These are phyloP conservation scores for Agroathelia rolfsii DNA, from an alignment of 1,284 basidiomycete genomes.

Conservation along the genomic window DNA sequence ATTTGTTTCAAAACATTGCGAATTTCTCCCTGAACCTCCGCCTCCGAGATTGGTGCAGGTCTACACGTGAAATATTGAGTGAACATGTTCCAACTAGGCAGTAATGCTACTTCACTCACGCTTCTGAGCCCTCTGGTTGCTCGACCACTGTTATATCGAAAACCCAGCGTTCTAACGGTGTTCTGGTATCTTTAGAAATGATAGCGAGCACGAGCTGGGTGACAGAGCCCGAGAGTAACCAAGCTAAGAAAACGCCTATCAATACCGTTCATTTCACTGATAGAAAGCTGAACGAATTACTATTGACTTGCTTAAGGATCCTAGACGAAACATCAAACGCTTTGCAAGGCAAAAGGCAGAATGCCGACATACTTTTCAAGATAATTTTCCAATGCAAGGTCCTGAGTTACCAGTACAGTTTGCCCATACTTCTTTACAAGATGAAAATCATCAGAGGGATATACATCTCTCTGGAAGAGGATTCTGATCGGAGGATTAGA, in stretches of 20 bases:
- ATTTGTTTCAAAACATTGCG: slow-evolving; percentile 98
- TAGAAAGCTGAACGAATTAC: slow-evolving; percentile 34
- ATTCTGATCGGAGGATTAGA: slow-evolving; percentile 73
- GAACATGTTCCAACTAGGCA: too few species aligned
- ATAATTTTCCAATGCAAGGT: slow-evolving; percentile 88
- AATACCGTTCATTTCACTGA: slow-evolving; percentile 24
- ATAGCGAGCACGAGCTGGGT: slow-evolving; percentile 93
- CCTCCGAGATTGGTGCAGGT: slow-evolving; percentile 60
- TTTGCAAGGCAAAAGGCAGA: slow-evolving; percentile 6
- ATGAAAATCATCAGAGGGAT: slow-evolving; percentile 97
- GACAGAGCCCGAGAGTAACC: slow-evolving; percentile 86
- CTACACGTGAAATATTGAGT: slow-evolving; percentile 20
- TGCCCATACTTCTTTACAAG: slow-evolving; percentile 99
- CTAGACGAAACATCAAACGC: too few species aligned
- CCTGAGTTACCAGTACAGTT: slow-evolving; percentile 89
- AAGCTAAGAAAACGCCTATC: slow-evolving; percentile 54
- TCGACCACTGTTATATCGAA: slow-evolving; percentile 88
- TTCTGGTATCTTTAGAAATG: slow-evolving; percentile 87
- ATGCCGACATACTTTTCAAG: slow-evolving; percentile 61
- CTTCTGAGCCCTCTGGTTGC: slow-evolving; percentile 36
- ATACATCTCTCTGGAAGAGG: slow-evolving; percentile 93
- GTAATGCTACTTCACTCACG: too few species aligned
- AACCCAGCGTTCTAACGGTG: slow-evolving; percentile 94
- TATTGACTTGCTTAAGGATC: slow-evolving; percentile 85
- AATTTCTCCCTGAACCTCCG: slow-evolving; percentile 96